Evolutionary conservation across 2,329 filamentous ascomycete species (phyloP).

Genomic region (Penicillium crustosum): DNA sequence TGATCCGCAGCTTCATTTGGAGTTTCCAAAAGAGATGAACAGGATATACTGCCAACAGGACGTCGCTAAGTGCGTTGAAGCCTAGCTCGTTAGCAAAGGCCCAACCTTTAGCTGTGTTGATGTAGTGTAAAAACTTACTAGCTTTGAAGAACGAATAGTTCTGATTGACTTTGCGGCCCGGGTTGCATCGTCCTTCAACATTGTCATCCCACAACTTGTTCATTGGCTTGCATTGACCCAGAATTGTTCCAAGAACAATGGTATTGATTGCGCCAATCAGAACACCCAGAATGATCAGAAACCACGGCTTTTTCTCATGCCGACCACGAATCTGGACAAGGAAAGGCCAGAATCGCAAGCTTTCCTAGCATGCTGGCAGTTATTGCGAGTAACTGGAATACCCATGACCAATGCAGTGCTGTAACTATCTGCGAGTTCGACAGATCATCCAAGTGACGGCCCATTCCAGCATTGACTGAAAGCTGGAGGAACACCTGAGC

Average conservation of each 20-base stretch:
- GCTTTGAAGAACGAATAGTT: conserved; percentile 24
- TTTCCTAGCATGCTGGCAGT: conserved; percentile 23
- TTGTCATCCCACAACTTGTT: conserved; percentile 22
- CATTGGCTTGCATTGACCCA: conserved; percentile 23
- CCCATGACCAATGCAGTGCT: conserved; percentile 23
- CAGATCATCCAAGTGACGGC: conserved; percentile 16
- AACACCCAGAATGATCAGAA: conserved; percentile 21
- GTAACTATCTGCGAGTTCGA: conserved; percentile 4
- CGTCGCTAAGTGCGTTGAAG: conserved; percentile 22
- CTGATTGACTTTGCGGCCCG: conserved; percentile 13
- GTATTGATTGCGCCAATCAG: conserved; percentile 22
- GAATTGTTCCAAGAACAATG: conserved; percentile 17
- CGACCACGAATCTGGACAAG: conserved; percentile 25
- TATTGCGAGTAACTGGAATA: conserved; percentile 26
- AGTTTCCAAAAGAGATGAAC: conserved; percentile 26
- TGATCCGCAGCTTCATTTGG: conserved; percentile 21
- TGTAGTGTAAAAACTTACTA: conserved; percentile 6
- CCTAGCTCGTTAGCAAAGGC: background rate
- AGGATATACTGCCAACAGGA: conserved; percentile 23
- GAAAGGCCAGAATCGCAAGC: conserved; percentile 27
- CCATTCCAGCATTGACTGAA: conserved; percentile 20
- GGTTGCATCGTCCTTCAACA: conserved; percentile 19
- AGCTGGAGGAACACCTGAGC: conserved; percentile 21
- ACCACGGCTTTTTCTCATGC: conserved; percentile 18
- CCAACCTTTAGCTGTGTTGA: background rate